These are phyloP conservation scores for Sporothrix pallida DNA, from an alignment of 2,329 filamentous ascomycete species.

Conservation along the genomic window DNA sequence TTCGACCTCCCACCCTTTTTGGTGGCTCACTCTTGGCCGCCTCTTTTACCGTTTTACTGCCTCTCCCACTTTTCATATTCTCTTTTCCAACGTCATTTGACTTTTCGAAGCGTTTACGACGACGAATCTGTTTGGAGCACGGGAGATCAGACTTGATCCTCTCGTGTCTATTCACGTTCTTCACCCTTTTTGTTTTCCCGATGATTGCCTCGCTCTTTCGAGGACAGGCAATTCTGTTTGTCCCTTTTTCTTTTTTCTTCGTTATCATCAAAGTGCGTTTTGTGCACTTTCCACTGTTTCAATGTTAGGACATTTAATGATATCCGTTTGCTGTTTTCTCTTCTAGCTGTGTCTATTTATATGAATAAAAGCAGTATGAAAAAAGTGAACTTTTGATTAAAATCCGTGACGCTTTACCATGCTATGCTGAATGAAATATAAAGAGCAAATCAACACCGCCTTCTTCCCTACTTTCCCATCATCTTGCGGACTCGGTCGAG, in stretches of 20 bases:
- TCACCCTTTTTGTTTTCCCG: background rate
- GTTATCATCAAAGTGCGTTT: slow-evolving; percentile 14
- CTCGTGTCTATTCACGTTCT: background rate
- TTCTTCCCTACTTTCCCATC: slow-evolving; percentile 53
- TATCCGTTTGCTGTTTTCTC: slow-evolving; percentile 42
- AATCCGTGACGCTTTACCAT: slow-evolving; percentile 6
- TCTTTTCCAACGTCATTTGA: background rate
- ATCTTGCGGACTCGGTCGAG: slow-evolving; percentile 79
- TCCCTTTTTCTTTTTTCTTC: slow-evolving; percentile 13
- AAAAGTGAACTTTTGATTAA: background rate
- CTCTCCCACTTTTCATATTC: background rate
- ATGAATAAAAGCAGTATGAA: background rate
- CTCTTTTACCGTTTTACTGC: background rate
- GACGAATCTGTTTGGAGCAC: background rate
- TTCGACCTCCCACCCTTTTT: background rate
- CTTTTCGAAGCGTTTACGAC: slow-evolving; percentile 25
- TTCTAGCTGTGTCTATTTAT: background rate
- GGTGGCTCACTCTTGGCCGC: background rate
- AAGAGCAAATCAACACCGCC: background rate
- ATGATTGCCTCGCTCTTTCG: background rate
- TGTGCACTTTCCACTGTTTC: slow-evolving; percentile 31
- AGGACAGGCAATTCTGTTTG: background rate
- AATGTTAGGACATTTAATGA: slow-evolving; percentile 44
- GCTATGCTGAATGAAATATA: slow-evolving; percentile 15
- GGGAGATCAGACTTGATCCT: background rate